phyloP scores from a whole-genome alignment of 306 rosid genomes.

The Begonia peltatifolia region DNA sequence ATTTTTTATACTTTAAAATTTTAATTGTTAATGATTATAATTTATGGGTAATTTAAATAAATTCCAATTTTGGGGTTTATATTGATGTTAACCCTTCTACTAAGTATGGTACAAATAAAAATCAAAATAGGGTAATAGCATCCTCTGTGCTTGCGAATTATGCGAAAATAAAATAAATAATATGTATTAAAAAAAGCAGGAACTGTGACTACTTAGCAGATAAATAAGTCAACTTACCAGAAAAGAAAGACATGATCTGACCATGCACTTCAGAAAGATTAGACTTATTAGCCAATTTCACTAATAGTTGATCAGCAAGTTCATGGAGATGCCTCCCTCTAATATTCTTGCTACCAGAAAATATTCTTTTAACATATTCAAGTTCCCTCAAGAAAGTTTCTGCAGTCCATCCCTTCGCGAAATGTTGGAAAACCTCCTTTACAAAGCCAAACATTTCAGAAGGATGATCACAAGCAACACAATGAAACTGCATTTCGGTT shows the following conservation, averaged over 20 bases:
- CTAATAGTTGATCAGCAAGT: conserved; percentile 54
- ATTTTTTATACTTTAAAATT: too few relatives aligned
- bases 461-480: conserved; percentile 93
- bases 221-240: conserved; percentile 28
- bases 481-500: conserved; percentile 94
- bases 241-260: conserved; percentile 66
- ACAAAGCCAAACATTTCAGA: conserved; percentile 99
- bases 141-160: too few relatives aligned
- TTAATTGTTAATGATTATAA: too few relatives aligned
- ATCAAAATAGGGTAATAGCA: too few relatives aligned
- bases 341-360: conserved; percentile 70
- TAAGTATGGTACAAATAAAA: too few relatives aligned
- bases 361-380: conserved; percentile 79
- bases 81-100: too few relatives aligned
- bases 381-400: conserved; percentile 74
- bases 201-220: too few relatives aligned
- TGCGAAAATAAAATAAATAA: too few relatives aligned
- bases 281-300: conserved; percentile 55
- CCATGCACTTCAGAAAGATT: conserved; percentile 55
- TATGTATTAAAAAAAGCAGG: too few relatives aligned
- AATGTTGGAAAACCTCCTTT: conserved; percentile 84
- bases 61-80: too few relatives aligned
- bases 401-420: conserved; percentile 76
- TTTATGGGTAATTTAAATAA: too few relatives aligned
- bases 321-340: conserved; percentile 74